Evolutionary conservation across 139 green algal species (phyloP), one percentile per base, ranked within the genome.

Genomic region (Picochlorum costavermella): DNA sequence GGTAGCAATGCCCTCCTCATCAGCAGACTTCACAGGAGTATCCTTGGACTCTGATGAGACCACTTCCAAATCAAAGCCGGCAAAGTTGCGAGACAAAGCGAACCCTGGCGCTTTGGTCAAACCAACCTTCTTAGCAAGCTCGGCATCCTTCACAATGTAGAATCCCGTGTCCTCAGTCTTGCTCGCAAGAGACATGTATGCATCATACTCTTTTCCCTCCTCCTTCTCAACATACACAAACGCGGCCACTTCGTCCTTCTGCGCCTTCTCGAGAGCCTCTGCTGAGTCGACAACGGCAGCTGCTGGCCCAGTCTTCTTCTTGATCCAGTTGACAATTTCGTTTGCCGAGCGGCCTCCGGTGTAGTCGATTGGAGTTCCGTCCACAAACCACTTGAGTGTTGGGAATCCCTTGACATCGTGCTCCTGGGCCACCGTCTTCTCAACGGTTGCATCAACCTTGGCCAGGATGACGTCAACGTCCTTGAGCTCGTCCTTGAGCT

Each of bases 241-340:
- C 75, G 85, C 91, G 44, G 73, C 87, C 11, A 95, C 50, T 36
- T 69, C 71, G 12, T 68, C 70, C 1, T 75, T 70, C 50, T 81
- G 65, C 56, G 61, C 58, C 50, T 72, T 71, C 33, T 78, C 65
- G 25, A 90, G 66, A 26, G 71, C 79, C 2, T 79, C 77, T 1
- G 59, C 69, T 5, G 56, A 64, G 0, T 72, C 69, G 6, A 94
- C 51, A 13, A 71, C 81, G 2, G 63, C 64, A 36, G 87, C 84
- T 56, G 83, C 55, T 16, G 88, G 88, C 29, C 88, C 88, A n/a
- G 86, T 87, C 81, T 90, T 92, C 80, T 94, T 95, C 75, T 88
- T 88, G 2, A 96, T 60, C 88, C 88, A 96, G 25, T 43, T 49
- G 1, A 89, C 66, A 23, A 96, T 94, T 65, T 78, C 79, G 4